Percentiles rank a stretch among this genome's conserved stretches.
phyloP scores from a whole-genome alignment of 2,329 filamentous ascomycete species.

The Hypocrella siamensis region DNA sequence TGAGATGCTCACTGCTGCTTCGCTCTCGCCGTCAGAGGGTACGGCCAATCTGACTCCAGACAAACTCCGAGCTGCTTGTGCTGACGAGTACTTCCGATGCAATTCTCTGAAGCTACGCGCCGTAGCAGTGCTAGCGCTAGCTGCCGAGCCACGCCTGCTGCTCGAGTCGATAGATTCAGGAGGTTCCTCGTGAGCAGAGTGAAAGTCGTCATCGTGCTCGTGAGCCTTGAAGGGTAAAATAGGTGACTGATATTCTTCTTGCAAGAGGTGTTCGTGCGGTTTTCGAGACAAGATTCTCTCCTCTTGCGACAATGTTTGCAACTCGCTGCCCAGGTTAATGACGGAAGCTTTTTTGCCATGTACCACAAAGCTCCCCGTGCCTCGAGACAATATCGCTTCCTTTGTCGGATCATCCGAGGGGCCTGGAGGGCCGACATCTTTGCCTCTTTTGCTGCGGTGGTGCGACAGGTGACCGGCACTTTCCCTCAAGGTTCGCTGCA shows the following conservation, averaged over 20 bases:
- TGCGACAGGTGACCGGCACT: conserved; percentile 49
- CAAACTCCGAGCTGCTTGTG: conserved; percentile 27
- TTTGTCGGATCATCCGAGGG: conserved; percentile 23
- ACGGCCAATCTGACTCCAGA: conserved; percentile 26
- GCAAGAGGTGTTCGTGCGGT: conserved; percentile 18
- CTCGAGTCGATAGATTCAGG: conserved; percentile 24
- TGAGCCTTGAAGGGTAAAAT: conserved; percentile 18
- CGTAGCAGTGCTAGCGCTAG: conserved; percentile 52
- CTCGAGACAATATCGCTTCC: conserved; percentile 59
- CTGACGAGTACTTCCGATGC: conserved; percentile 42
- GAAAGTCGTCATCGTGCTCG: conserved; percentile 32
- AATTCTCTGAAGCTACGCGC: conserved; percentile 49
- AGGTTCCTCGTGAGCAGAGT: conserved; percentile 30
- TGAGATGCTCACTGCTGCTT: conserved; percentile 42
- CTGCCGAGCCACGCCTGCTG: conserved; percentile 42
- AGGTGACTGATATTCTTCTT: conserved; percentile 12
- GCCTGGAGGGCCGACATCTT: conserved; percentile 29
- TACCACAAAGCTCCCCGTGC: conserved; percentile 80
- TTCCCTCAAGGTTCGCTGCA: conserved; percentile 82
- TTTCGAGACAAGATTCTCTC: conserved; percentile 54
- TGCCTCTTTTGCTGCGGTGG: conserved; percentile 61
- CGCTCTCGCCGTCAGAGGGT: conserved; percentile 43
- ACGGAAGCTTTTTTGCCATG: conserved; percentile 97
- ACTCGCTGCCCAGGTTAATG: conserved; percentile 88
- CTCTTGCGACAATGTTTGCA: conserved; percentile 62